phyloP scores from a whole-genome alignment of 2,329 filamentous ascomycete genomes.

The Trichophyton schoenleinii region DNA sequence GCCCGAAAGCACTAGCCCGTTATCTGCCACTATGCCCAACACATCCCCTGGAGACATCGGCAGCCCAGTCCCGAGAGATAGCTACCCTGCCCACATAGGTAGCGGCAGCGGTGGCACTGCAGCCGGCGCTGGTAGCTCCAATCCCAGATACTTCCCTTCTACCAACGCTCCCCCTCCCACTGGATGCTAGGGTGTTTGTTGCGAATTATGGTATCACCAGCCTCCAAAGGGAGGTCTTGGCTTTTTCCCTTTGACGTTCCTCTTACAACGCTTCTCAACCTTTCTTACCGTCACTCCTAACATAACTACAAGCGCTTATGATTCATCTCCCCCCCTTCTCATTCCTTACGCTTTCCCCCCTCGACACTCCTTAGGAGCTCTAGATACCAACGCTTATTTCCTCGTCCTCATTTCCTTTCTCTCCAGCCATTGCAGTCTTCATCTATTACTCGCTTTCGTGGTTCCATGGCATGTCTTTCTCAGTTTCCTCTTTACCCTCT shows the following conservation, averaged over 20 bases:
- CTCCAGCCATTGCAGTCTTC: slow-evolving; percentile 2
- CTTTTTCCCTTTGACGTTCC: background rate
- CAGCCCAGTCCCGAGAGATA: slow-evolving; percentile 46
- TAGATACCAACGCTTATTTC: background rate
- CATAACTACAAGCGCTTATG: slow-evolving; percentile 1
- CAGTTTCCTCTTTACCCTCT: background rate
- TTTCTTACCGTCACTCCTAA: slow-evolving; percentile 4
- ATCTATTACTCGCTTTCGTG: slow-evolving; percentile 1
- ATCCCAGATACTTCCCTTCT: slow-evolving; percentile 23
- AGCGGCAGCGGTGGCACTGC: slow-evolving; percentile 17
- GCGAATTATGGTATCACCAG: slow-evolving; percentile 7
- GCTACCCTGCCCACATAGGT: slow-evolving; percentile 27
- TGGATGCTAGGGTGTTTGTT: slow-evolving; percentile 23
- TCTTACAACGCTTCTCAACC: background rate
- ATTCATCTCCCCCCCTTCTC: background rate
- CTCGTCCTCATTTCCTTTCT: background rate
- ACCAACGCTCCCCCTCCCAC: slow-evolving; percentile 22
- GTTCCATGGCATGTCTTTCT: slow-evolving; percentile 1
- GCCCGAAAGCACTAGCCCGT: slow-evolving; percentile 37
- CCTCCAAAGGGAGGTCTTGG: background rate
- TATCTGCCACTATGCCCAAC: slow-evolving; percentile 31
- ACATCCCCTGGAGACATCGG: slow-evolving; percentile 54
- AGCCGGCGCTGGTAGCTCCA: slow-evolving; percentile 15
- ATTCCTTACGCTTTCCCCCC: background rate
- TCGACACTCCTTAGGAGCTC: background rate